Evolutionary conservation across 805 yeast species (phyloP).

Genomic region (Starmera dryadoides): DNA sequence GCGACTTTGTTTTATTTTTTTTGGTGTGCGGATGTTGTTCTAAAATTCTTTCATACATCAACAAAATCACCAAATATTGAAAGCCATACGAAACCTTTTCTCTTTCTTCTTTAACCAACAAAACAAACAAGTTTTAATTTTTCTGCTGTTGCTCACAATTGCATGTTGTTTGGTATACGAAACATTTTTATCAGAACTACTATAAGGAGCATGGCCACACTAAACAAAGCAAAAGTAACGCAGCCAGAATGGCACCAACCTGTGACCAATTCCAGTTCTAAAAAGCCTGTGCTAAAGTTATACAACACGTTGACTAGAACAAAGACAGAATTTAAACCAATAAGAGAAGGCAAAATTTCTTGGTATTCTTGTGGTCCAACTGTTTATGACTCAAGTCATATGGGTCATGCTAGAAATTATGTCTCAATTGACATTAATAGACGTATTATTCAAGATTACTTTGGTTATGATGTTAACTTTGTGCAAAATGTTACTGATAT

Average conservation of each 20-base stretch:
- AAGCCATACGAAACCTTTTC: too few relatives aligned
- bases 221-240: constrained; percentile 22
- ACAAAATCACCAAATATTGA: too few relatives aligned
- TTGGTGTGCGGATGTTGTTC: too few relatives aligned
- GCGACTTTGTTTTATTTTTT: too few relatives aligned
- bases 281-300: constrained; percentile 45
- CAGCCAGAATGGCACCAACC: constrained; percentile 53
- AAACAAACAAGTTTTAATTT: too few relatives aligned
- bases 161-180: not conserved
- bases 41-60: too few relatives aligned
- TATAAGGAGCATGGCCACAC: constrained; percentile 18
- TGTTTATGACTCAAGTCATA: constrained; percentile 90
- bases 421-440: constrained; percentile 92
- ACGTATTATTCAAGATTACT: constrained; percentile 81
- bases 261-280: constrained; percentile 6
- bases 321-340: constrained; percentile 75
- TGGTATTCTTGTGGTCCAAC: constrained; percentile 99
- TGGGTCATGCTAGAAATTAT: constrained; percentile 98
- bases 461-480: constrained; percentile 81
- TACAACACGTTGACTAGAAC: constrained; percentile 80
- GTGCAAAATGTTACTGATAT: constrained; percentile 98
- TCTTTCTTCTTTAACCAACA: too few relatives aligned
- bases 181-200: not conserved
- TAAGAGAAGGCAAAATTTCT: constrained; percentile 53
- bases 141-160: not conserved